Percentiles rank a stretch among this genome's conserved stretches.
Evolutionary conservation across 331 rosid genomes (phyloP).

Genomic region (Quercus tomentella): DNA sequence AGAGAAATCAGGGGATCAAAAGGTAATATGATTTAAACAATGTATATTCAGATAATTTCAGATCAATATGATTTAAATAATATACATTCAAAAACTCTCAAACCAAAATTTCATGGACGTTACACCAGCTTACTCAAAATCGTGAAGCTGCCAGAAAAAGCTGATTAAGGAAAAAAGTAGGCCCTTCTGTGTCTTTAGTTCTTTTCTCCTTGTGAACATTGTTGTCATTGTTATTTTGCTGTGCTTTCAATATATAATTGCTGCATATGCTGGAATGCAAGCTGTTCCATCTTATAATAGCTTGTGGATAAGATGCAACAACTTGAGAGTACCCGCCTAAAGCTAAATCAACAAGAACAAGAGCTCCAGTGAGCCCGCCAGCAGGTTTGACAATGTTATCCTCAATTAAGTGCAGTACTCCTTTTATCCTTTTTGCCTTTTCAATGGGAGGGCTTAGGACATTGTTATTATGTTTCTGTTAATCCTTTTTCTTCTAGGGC

Average conservation of each 20-base stretch:
- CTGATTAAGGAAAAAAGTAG: neutral
- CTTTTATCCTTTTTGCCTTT: too few species aligned
- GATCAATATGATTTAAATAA: too few species aligned
- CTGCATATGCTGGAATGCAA: neutral
- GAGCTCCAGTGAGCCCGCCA: conserved; percentile 92
- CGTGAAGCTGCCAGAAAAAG: too few species aligned
- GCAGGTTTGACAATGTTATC: conserved; percentile 45
- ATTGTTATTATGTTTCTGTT: too few species aligned
- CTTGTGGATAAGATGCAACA: neutral
- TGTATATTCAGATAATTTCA: too few species aligned
- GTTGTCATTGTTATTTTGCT: neutral
- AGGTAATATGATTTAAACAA: too few species aligned
- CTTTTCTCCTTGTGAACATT: neutral
- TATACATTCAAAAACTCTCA: too few species aligned
- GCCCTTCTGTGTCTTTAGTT: neutral
- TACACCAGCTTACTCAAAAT: too few species aligned
- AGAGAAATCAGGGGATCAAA: too few species aligned
- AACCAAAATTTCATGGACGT: too few species aligned
- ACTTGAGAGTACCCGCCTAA: conserved; percentile 87
- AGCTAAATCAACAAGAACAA: conserved; percentile 88
- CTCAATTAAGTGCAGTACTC: neutral
- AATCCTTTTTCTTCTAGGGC: too few species aligned
- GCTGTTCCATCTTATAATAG: neutral
- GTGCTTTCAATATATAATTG: neutral
- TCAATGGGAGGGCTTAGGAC: too few species aligned